These are phyloP conservation scores for Globisporangium okanoganense DNA, from an alignment of 352 stramenopile genomes.

Conservation along the genomic window DNA sequence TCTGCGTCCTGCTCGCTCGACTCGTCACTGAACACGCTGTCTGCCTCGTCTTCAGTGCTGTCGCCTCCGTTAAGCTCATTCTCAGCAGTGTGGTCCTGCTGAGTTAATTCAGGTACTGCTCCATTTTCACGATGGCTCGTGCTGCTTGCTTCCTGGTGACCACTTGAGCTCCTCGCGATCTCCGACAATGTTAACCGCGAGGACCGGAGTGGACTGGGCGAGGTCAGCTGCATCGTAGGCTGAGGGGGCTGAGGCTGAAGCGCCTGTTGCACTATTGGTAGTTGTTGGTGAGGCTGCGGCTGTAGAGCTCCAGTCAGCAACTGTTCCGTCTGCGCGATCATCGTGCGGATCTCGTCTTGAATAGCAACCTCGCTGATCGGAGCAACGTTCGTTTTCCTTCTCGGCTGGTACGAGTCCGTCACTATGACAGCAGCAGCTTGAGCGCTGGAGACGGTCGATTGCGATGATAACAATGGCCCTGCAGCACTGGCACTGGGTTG, in stretches of 20 bases:
- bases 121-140: background rate
- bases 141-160: background rate
- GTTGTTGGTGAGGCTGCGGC: background rate
- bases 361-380: background rate
- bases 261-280: background rate
- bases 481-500: background rate
- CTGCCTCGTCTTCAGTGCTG: background rate
- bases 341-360: conserved; percentile 15
- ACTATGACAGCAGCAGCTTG: background rate
- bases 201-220: conserved; percentile 1
- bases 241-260: background rate
- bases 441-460: background rate
- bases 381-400: background rate
- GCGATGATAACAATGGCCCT: background rate
- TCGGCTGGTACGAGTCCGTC: background rate
- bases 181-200: conserved; percentile 1
- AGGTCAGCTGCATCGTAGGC: background rate
- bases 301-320: conserved; percentile 5
- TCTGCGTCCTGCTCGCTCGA: background rate
- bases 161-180: background rate
- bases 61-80: background rate
- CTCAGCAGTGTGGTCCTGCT: background rate
- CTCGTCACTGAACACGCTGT: conserved; percentile 1
- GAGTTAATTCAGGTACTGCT: background rate
- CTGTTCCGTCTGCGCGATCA: conserved; percentile 17